A percentile compares a stretch with the other conserved stretches of the same genome.
phyloP scores from a whole-genome alignment of 805 yeast species.

The Candida tibetensis region DNA sequence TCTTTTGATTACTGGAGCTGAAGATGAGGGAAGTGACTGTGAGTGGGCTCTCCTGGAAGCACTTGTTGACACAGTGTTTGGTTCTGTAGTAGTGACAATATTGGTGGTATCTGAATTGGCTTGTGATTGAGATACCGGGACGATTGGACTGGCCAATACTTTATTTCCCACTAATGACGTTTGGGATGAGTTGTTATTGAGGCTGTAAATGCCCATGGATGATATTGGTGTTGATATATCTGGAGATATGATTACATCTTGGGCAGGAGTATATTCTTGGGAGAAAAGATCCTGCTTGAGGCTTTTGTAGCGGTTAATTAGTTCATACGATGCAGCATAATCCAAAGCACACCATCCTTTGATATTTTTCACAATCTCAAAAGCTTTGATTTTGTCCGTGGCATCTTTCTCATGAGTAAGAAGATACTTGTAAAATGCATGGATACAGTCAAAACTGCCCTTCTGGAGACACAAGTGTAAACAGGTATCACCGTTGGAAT shows the following conservation, averaged over 20 bases:
- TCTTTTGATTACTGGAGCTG: conserved; percentile 5
- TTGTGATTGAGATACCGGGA: conserved; percentile 24
- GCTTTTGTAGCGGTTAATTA: conserved; percentile 23
- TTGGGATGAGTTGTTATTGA: conserved; percentile 8
- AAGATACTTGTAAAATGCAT: conserved; percentile 20
- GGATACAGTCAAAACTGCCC: conserved; percentile 55
- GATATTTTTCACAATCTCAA: conserved; percentile 47
- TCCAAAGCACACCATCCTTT: conserved; percentile 53
- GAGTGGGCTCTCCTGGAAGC: conserved; percentile 27
- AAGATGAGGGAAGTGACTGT: conserved; percentile 27
- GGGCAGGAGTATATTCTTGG: not conserved
- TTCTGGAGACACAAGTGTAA: conserved; percentile 51
- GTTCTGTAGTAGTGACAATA: too few species aligned
- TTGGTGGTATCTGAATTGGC: not conserved
- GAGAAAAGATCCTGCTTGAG: conserved; percentile 21
- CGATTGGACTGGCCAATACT: conserved; percentile 30
- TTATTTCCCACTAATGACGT: conserved; percentile 19
- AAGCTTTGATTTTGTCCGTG: conserved; percentile 46
- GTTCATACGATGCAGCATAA: conserved; percentile 28
- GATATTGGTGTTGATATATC: not conserved
- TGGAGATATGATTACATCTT: not conserved
- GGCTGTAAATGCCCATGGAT: conserved; percentile 4
- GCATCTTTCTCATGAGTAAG: conserved; percentile 9
- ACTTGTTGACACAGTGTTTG: conserved; percentile 3
- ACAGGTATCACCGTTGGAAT: conserved; percentile 35